phyloP scores from a whole-genome alignment of 495 filamentous ascomycete genomes.

The Aspergillus heteromorphus region DNA sequence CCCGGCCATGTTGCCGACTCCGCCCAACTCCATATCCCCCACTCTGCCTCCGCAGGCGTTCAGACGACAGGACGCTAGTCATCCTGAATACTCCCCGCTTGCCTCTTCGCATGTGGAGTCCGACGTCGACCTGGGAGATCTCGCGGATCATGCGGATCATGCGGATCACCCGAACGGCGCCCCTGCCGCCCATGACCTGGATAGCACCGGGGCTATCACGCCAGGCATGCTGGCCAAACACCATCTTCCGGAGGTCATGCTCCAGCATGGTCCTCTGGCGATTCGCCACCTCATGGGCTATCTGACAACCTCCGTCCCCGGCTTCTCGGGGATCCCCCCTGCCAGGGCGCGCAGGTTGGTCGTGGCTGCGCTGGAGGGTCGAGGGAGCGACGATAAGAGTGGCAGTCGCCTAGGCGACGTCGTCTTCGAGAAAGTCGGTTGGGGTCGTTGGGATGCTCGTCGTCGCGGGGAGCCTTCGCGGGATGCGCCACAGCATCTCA shows the following conservation, averaged over 20 bases:
- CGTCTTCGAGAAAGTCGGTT: conserved; percentile 92
- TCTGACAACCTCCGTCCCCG: conserved; percentile 86
- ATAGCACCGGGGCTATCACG: conserved; percentile 78
- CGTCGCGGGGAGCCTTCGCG: conserved; percentile 60
- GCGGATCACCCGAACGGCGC: conserved; percentile 40
- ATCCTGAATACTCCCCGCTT: conserved; percentile 43
- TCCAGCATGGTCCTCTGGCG: conserved; percentile 82
- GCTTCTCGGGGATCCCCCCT: conserved; percentile 85
- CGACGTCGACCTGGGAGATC: conserved; percentile 80
- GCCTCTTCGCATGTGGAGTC: conserved; percentile 71
- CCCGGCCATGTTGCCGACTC: conserved; percentile 70
- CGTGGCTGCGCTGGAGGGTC: conserved; percentile 75
- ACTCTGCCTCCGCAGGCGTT: conserved; percentile 77
- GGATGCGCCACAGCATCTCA: conserved; percentile 31
- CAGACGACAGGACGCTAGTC: conserved; percentile 38
- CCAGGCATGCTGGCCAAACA: conserved; percentile 81
- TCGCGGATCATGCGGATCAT: conserved; percentile 49
- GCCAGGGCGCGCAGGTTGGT: conserved; percentile 87
- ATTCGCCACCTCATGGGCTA: conserved; percentile 94
- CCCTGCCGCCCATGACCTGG: conserved; percentile 40
- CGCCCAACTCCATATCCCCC: conserved; percentile 94
- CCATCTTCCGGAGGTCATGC: conserved; percentile 85
- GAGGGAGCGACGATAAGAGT: conserved; percentile 57
- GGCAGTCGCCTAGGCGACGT: conserved; percentile 68
- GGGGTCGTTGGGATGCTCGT: conserved; percentile 92